Percentiles rank a stretch among this genome's conserved stretches.
phyloP scores from a whole-genome alignment of 257 asterid species.

The Fraxinus excelsior region DNA sequence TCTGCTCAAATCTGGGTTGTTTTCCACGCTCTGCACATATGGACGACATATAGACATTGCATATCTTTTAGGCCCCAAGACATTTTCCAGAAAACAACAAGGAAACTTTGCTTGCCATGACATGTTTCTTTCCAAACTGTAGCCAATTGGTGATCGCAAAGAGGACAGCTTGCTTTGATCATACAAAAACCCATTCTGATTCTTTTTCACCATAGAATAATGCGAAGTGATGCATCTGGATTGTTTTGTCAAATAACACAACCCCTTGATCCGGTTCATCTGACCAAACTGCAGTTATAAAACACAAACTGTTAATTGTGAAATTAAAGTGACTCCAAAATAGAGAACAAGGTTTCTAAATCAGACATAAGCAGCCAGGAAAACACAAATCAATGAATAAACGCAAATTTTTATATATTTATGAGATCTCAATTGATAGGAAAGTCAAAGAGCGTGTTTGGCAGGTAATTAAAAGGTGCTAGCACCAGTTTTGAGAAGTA shows the following conservation, averaged over 20 bases:
- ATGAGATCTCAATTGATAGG: neutral
- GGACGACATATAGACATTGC: slow-evolving; percentile 36
- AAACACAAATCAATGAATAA: neutral
- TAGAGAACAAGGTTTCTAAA: slow-evolving; percentile 7
- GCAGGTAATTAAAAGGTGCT: neutral
- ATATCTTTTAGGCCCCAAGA: slow-evolving; percentile 29
- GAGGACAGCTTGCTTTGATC: slow-evolving; percentile 32
- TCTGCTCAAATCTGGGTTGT: slow-evolving; percentile 63
- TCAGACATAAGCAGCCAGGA: neutral
- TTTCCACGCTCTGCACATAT: slow-evolving; percentile 36
- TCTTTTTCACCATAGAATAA: slow-evolving; percentile 26
- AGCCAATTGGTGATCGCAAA: slow-evolving; percentile 36
- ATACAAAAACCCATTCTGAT: slow-evolving; percentile 30
- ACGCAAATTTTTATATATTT: neutral
- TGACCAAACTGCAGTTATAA: slow-evolving; percentile 32
- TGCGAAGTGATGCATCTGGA: slow-evolving; percentile 34
- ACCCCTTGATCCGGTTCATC: slow-evolving; percentile 60
- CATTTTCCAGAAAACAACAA: slow-evolving; percentile 27
- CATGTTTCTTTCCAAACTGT: slow-evolving; percentile 31
- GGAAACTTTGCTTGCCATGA: slow-evolving; percentile 40
- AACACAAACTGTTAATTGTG: slow-evolving; percentile 12
- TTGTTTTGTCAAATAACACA: slow-evolving; percentile 37
- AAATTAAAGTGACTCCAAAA: slow-evolving; percentile 17
- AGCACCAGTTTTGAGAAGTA: neutral
- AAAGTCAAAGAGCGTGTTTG: neutral